These are phyloP conservation scores for Aspergillus versicolor DNA, from an alignment of 2,329 filamentous ascomycete genomes.

Conservation along the genomic window DNA sequence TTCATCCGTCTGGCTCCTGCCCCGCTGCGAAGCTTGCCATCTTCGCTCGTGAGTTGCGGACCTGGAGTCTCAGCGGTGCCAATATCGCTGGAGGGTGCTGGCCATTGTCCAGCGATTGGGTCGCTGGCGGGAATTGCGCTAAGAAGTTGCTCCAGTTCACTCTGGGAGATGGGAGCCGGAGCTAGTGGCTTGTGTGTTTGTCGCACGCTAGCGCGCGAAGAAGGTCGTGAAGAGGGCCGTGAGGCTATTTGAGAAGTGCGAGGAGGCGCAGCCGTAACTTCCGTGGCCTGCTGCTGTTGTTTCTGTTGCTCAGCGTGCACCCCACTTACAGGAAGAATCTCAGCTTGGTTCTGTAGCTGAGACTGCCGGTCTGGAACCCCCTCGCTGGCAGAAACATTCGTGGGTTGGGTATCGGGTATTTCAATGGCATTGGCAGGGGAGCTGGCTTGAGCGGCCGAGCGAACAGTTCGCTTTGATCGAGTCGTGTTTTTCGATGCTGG, in stretches of 20 bases:
- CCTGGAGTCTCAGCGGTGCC: conserved; percentile 41
- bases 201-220: conserved; percentile 37
- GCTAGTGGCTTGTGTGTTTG: conserved; percentile 38
- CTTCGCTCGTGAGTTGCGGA: conserved; percentile 26
- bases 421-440: conserved; percentile 27
- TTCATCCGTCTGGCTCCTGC: conserved; percentile 66
- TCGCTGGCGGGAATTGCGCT: conserved; percentile 51
- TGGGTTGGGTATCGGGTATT: conserved; percentile 20
- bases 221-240: conserved; percentile 37
- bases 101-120: conserved; percentile 32
- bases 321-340: conserved; percentile 12
- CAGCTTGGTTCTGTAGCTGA: not conserved
- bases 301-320: not conserved
- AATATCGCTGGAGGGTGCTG: conserved; percentile 44
- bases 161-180: conserved; percentile 38
- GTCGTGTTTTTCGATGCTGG: conserved; percentile 18
- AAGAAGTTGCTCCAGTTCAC: conserved; percentile 32
- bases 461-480: conserved; percentile 23
- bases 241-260: conserved; percentile 32
- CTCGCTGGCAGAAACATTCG: conserved; percentile 18
- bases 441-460: conserved; percentile 24
- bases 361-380: not conserved
- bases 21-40: conserved; percentile 45
- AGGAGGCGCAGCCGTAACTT: conserved; percentile 19
- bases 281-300: conserved; percentile 15